Evolutionary conservation across 495 filamentous ascomycete species (phyloP).

Genomic region (Lentithecium fluviatile): DNA sequence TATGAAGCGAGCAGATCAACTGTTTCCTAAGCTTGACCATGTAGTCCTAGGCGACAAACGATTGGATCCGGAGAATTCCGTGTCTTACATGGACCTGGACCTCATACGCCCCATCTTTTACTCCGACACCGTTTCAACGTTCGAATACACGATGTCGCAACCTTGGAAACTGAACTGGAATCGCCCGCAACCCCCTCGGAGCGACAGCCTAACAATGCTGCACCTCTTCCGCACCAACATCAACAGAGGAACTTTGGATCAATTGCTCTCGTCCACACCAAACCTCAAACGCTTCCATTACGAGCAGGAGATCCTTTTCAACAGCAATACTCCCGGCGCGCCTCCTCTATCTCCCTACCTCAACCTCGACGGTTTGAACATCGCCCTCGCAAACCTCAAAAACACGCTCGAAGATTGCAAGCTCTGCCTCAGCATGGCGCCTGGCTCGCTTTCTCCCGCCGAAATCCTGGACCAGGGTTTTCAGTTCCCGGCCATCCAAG

Average conservation of each 20-base stretch:
- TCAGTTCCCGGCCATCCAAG: slow-evolving; percentile 8
- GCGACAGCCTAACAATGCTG: slow-evolving; percentile 5
- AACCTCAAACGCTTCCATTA: slow-evolving; percentile 6
- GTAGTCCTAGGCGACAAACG: slow-evolving; percentile 5
- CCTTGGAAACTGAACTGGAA: slow-evolving; percentile 12
- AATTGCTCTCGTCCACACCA: slow-evolving; percentile 2
- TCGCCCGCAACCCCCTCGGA: neutral
- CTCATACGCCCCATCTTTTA: slow-evolving; percentile 17
- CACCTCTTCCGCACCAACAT: slow-evolving; percentile 19
- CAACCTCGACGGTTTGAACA: slow-evolving; percentile 10
- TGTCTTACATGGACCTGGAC: slow-evolving; percentile 18
- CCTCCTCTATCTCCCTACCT: neutral
- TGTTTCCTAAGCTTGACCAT: slow-evolving; percentile 11
- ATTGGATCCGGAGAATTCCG: slow-evolving; percentile 1
- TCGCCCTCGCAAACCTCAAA: neutral
- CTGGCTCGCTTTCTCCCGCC: slow-evolving; percentile 5
- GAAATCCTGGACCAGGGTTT: slow-evolving; percentile 2
- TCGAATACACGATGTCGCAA: slow-evolving; percentile 17
- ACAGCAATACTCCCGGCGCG: neutral
- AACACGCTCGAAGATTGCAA: slow-evolving; percentile 2
- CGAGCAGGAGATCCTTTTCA: slow-evolving; percentile 10
- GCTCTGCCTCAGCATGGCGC: slow-evolving; percentile 7
- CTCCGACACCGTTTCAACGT: neutral
- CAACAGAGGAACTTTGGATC: slow-evolving; percentile 5
- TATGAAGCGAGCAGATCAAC: slow-evolving; percentile 2